Evolutionary conservation across 1,139 yeast species (phyloP), one percentile per base, ranked within the genome.

Genomic region (Nematodospora anomalae): DNA sequence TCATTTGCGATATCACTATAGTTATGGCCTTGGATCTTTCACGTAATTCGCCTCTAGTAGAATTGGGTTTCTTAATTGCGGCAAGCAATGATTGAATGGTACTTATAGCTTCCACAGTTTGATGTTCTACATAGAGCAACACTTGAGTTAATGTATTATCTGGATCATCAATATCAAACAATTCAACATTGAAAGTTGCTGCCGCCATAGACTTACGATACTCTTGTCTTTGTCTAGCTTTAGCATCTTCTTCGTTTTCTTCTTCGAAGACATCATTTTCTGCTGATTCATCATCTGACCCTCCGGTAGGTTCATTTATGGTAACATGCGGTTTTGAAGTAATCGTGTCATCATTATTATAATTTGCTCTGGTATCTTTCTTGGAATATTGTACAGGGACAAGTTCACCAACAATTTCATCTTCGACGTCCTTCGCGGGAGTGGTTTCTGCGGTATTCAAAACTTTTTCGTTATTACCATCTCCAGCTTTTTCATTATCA

Each of bases 51-150:
- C 88, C 89, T 49, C 84, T 78, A 0, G 87, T 83, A 2, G 88
- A 81, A 49, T 83, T 82, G 10, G 88, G 87, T 49, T 79, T 78
- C 60, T 83, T 83, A 49, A 85, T 84, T 1, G 90, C 80, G 3
- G 80, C 76, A 44, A 92, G 71, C 43, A 92, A 71, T 15, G 85
- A 77, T 55, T 90, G 97, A 49, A 90, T 90, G 0, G 96, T 85
- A 20, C 89, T 79, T 40, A 92, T 92, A 2, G 92, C 97, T 51
- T 85, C 86, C 23, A 86, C 92, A 0, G 97, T 90, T 63, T 90
- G 96, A 59, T 88, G 95, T 57, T 92, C 98, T 53, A 92, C 71
- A 58, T 88, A 92, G 32, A 83, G 74, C 50, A 89, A 77, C 39
- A 92, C 80, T 53, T 89, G 95, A 4, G 88, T 79, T 43, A 90